A percentile compares a stretch with the other conserved stretches of the same genome.
Conservation (phyloP, 176 grass and related monocot genomes). For the Ananas comosus region DNA sequence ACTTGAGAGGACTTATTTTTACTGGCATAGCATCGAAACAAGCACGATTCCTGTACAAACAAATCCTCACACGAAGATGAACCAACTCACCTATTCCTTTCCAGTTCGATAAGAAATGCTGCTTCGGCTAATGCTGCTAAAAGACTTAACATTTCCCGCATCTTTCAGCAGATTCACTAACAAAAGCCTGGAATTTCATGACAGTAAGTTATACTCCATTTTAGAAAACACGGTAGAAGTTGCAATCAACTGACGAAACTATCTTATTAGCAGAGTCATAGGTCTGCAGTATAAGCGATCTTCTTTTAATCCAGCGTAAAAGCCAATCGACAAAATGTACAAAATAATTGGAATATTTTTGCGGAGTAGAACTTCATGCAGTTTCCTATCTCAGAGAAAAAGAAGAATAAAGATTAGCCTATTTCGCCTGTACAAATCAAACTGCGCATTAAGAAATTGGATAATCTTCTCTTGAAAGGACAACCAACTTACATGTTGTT, state of each 20-base stretch:
- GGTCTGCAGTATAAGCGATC: constrained; percentile 48
- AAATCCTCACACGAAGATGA: not conserved
- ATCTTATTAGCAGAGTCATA: constrained; percentile 76
- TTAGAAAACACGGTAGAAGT: not conserved
- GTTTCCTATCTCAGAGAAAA: constrained; percentile 38
- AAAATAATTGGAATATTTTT: constrained; percentile 18
- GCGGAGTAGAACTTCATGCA: constrained; percentile 67
- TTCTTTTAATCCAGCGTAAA: constrained; percentile 70
- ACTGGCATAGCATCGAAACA: not conserved
- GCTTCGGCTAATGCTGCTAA: constrained; percentile 82
- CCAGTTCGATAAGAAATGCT: constrained; percentile 82
- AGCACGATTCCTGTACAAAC: not conserved
- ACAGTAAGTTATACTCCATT: constrained; percentile 11
- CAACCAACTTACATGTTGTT: not conserved
- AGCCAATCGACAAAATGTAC: constrained; percentile 25
- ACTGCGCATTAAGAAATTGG: not conserved
- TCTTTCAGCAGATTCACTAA: constrained; percentile 78
- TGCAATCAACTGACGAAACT: not conserved
- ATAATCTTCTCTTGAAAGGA: not conserved
- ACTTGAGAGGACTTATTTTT: not conserved
- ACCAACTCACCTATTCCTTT: constrained; percentile 65
- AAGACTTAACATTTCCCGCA: constrained; percentile 77
- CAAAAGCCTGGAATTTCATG: constrained; percentile 52
- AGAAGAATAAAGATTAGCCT: not conserved
- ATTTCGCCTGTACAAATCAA: not conserved